Evolutionary conservation across 441 rosid genomes (phyloP).

Genomic region (Pelargonium cotyledonis): DNA sequence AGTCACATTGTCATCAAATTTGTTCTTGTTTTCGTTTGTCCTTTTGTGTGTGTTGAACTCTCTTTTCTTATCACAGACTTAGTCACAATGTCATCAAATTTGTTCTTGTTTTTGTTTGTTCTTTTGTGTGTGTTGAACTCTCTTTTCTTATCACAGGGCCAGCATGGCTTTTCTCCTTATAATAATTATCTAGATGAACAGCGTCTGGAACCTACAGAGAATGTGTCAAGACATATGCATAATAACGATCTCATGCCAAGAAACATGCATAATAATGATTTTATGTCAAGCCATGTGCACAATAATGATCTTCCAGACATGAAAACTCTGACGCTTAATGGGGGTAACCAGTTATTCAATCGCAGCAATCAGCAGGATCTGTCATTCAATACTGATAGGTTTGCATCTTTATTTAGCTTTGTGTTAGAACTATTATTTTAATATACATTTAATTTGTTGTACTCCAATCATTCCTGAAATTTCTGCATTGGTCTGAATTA

Average conservation of each 20-base stretch:
- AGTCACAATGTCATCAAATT: not conserved
- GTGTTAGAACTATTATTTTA: not conserved
- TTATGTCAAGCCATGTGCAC: conserved; percentile 6
- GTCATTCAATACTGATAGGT: conserved; percentile 39
- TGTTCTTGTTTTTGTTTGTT: not conserved
- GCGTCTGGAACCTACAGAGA: conserved; percentile 26
- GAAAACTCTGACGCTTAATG: conserved; percentile 22
- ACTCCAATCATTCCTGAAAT: conserved; percentile 7
- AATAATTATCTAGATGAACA: conserved; percentile 27
- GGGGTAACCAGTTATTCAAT: conserved; percentile 24
- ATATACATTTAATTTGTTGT: not conserved
- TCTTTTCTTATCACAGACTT: conserved; percentile 16
- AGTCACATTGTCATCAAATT: not conserved
- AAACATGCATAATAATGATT: conserved; percentile 22
- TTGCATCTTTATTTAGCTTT: conserved; percentile 15
- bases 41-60: conserved; percentile 2
- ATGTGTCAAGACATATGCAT: conserved; percentile 23
- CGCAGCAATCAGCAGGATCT: conserved; percentile 32
- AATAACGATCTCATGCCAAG: conserved; percentile 21
- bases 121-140: not conserved
- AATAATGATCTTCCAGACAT: conserved; percentile 12
- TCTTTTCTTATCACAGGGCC: conserved; percentile 26
- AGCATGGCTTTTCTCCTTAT: conserved; percentile 28
- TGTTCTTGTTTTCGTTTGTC: not conserved
- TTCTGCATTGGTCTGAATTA: not conserved